These are phyloP conservation scores for Actinomortierella wolfii DNA, from an alignment of 371 early-diverging fungal genomes.

Conservation along the genomic window DNA sequence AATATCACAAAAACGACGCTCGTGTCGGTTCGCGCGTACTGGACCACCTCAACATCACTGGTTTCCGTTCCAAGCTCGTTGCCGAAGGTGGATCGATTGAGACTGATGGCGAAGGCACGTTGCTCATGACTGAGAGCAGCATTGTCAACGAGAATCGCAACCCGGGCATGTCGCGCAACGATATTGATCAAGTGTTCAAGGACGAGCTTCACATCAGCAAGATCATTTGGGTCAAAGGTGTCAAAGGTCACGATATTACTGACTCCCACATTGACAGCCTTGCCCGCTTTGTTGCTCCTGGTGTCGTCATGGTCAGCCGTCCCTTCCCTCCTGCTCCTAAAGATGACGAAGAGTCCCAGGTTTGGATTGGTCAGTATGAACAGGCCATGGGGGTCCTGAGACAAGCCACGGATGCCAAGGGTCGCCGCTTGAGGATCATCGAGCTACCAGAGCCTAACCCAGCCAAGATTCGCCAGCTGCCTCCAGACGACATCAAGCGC, in stretches of 20 bases:
- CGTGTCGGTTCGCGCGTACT: conserved; percentile 7
- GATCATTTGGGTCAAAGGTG: conserved; percentile 28
- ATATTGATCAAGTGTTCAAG: conserved; percentile 17
- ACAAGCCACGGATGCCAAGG: conserved; percentile 17
- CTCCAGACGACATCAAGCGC: conserved; percentile 7
- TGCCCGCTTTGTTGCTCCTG: conserved; percentile 28
- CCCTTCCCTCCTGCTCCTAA: conserved; percentile 15
- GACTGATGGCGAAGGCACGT: conserved; percentile 31
- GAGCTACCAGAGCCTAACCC: conserved; percentile 19
- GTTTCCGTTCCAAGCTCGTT: conserved; percentile 17
- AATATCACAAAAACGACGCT: conserved; percentile 16
- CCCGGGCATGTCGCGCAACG: conserved; percentile 17
- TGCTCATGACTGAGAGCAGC: conserved; percentile 25
- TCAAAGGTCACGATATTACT: conserved; percentile 30
- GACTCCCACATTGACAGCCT: conserved; percentile 29
- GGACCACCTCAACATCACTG: conserved; percentile 8
- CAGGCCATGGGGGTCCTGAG: conserved; percentile 12
- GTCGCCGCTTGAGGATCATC: conserved; percentile 15
- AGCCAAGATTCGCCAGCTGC: conserved; percentile 12
- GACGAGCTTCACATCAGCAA: conserved; percentile 14
- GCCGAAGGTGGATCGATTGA: conserved; percentile 28
- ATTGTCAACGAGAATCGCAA: conserved; percentile 30
- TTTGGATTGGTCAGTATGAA: conserved; percentile 20
- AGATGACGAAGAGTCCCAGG: conserved; percentile 15
- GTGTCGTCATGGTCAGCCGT: conserved; percentile 22